Conservation (phyloP, 2,329 filamentous ascomycete species). For the Raffaelea ambrosiae region DNA sequence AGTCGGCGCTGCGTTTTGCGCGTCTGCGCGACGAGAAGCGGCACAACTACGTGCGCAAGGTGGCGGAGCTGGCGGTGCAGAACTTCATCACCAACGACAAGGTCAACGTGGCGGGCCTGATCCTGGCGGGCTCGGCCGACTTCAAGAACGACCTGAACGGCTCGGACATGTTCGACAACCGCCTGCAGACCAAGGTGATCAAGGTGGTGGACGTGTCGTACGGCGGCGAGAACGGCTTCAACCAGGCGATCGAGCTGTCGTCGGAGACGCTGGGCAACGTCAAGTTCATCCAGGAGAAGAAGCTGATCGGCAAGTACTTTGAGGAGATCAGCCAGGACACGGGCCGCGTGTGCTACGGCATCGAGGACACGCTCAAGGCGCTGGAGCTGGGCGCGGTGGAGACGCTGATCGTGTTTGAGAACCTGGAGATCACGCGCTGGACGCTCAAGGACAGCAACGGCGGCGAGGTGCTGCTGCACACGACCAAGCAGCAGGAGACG, state of each 20-base stretch:
- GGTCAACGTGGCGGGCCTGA: constrained; percentile 91
- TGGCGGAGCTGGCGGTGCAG: constrained; percentile 93
- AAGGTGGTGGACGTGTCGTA: constrained; percentile 99
- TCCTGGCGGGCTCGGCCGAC: constrained; percentile 93
- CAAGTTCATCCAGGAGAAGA: constrained; percentile 99
- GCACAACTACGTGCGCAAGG: constrained; percentile 99
- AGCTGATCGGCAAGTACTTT: constrained; percentile 97
- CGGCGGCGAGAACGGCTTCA: constrained; percentile 98
- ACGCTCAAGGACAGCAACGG: constrained; percentile 72
- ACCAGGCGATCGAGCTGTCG: constrained; percentile 94
- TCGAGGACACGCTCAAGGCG: constrained; percentile 95
- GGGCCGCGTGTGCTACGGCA: constrained; percentile 93
- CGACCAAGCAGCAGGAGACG: constrained; percentile 75
- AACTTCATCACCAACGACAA: constrained; percentile 99
- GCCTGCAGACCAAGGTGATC: constrained; percentile 90
- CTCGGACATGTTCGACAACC: constrained; percentile 93
- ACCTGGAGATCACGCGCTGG: constrained; percentile 91
- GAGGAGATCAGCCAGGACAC: constrained; percentile 98
- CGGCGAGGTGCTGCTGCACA: constrained; percentile 68
- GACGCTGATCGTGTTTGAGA: constrained; percentile 93
- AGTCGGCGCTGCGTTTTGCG: constrained; percentile 97
- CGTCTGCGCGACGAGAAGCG: constrained; percentile 99
- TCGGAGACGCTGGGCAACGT: constrained; percentile 96
- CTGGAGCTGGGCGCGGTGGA: constrained; percentile 93
- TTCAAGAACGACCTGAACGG: constrained; percentile 99